Percentiles rank a stretch among this genome's conserved stretches.
Evolutionary conservation across 2,329 filamentous ascomycete genomes (phyloP).

Genomic region (Diaporthe ilicicola): DNA sequence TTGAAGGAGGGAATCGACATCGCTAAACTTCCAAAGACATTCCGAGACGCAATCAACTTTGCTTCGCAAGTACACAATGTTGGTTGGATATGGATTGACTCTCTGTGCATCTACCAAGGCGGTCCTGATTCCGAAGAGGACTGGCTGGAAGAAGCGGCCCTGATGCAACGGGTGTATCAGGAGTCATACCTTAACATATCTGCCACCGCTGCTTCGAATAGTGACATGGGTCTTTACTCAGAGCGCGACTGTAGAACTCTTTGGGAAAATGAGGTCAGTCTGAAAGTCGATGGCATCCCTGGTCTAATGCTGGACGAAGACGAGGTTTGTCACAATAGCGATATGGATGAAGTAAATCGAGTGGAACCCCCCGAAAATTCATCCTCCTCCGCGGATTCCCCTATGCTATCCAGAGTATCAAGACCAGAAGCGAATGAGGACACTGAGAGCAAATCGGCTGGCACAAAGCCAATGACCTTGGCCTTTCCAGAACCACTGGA

Average conservation of each 20-base stretch:
- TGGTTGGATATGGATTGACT: conserved; percentile 31
- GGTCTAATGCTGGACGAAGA: background rate
- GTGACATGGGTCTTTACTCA: conserved; percentile 18
- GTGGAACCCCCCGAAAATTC: no score
- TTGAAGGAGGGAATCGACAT: background rate
- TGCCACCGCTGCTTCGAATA: conserved; percentile 30
- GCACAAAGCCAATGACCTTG: background rate
- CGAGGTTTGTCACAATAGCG: background rate
- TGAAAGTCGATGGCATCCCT: background rate
- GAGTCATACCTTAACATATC: conserved; percentile 36
- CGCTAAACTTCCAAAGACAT: background rate
- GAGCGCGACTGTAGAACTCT: background rate
- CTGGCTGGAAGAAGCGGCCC: conserved; percentile 33
- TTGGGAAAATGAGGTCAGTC: background rate
- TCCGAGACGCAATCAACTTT: background rate
- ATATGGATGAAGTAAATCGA: background rate
- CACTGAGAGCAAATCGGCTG: no score
- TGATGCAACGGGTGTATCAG: conserved; percentile 35
- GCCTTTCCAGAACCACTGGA: background rate
- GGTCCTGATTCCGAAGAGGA: conserved; percentile 1
- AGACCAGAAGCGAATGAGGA: background rate
- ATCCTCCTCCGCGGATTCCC: no score
- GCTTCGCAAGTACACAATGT: background rate
- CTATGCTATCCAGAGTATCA: accelerated
- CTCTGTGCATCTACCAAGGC: conserved; percentile 21